Evolutionary conservation across 140 eudicot species (phyloP), one percentile per base, ranked within the genome.

Genomic region (Cichorium intybus): DNA sequence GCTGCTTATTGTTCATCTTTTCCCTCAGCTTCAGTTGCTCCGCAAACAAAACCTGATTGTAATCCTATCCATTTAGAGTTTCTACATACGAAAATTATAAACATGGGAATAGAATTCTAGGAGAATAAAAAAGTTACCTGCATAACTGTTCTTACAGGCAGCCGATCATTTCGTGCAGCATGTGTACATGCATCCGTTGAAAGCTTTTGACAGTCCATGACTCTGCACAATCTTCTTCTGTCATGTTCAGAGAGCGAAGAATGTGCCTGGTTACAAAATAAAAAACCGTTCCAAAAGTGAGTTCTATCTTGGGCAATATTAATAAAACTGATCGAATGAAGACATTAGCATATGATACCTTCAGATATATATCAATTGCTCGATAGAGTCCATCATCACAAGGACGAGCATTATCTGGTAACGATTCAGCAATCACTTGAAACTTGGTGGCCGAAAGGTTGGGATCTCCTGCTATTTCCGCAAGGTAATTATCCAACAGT

Each of bases 341-440:
- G 4, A 28, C 17, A 17, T 7, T 7, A 26, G 15, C 29, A 34
- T 60, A 9, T 48, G 24, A 82, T 12, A 43, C 94, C 94, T 87
- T 81, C 64, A 90, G 88, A 62, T 82, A 86, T 55, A 81, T 86
- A 64, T 84, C 97, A 16, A 81, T 81, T 69, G 95, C 89, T 63
- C 95, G 82, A 60, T 90, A 90, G 62, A 90, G 87, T 59, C 93
- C 93, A 65, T 90, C 95, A 53, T 90, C 81, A 76, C 93, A 81
- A 15, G 83, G 73, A 46, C 97, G 81, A 28, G 87, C 81, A 62
- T 66, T 63, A 62, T 77, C 76, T 7, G 90, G 95, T 80, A 89
- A 75, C 4, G 83, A 62, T 69, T 90, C 90, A 23, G 95, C 94
- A 53, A 90, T 65, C 57, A 75, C 75, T 72, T 75, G 87, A 70